Conservation (phyloP, 805 yeast species). For the Blastobotrys mokoenaii region DNA sequence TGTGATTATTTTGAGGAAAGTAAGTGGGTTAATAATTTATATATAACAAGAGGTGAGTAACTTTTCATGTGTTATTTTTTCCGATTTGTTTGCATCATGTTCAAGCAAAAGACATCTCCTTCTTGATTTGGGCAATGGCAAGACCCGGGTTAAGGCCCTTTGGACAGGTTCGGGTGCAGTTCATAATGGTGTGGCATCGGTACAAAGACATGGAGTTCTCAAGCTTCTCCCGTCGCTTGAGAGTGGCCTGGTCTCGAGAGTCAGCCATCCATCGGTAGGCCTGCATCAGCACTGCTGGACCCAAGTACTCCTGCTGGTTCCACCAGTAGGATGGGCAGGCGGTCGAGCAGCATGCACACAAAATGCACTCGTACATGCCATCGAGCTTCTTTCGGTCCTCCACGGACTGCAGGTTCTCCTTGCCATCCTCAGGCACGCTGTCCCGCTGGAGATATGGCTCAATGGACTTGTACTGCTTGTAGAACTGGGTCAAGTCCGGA, state of each 20-base stretch:
- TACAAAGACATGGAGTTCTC: constrained; percentile 96
- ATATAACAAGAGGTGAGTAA: not conserved
- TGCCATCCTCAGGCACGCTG: constrained; percentile 75
- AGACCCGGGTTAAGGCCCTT: constrained; percentile 96
- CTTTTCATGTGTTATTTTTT: not conserved
- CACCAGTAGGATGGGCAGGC: constrained; percentile 99
- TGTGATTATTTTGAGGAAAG: too few relatives aligned
- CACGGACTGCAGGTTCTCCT: constrained; percentile 82
- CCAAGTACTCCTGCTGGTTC: constrained; percentile 97
- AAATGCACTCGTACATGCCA: constrained; percentile 93
- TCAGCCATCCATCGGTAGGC: constrained; percentile 98
- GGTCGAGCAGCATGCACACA: constrained; percentile 98
- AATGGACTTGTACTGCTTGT: constrained; percentile 96
- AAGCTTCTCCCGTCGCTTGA: constrained; percentile 74
- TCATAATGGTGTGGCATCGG: constrained; percentile 99
- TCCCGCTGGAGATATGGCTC: constrained; percentile 92
- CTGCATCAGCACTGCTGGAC: constrained; percentile 98
- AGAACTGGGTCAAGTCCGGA: constrained; percentile 95
- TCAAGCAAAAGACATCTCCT: constrained; percentile 67
- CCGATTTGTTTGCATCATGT: not conserved
- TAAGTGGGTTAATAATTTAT: too few relatives aligned
- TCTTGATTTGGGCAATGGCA: constrained; percentile 96
- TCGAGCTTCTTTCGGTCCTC: constrained; percentile 94
- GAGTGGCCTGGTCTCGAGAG: constrained; percentile 88
- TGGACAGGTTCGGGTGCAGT: constrained; percentile 97